These are phyloP conservation scores for Priceomyces carsonii DNA, from an alignment of 805 yeast genomes.

Conservation along the genomic window DNA sequence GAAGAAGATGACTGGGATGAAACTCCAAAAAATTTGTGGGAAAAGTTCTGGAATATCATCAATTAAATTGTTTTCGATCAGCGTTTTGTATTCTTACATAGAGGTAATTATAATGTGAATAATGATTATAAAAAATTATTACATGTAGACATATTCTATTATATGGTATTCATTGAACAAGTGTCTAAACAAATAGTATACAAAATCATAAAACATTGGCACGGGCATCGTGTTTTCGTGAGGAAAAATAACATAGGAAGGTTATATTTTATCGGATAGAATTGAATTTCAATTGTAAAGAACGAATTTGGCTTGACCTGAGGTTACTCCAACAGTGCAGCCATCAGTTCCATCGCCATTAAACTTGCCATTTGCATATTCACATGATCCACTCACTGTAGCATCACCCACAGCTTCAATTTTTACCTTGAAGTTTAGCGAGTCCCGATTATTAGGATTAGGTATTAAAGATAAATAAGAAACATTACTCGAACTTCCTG, in stretches of 20 bases:
- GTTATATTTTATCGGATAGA: not conserved
- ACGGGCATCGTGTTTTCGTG: not conserved
- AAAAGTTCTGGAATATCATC: constrained; percentile 48
- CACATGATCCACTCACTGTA: constrained; percentile 64
- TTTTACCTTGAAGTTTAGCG: constrained; percentile 58
- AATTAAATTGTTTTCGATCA: constrained; percentile 1
- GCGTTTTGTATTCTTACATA: not conserved
- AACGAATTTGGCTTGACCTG: constrained; percentile 63
- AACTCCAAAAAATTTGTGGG: constrained; percentile 54
- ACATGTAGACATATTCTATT: not conserved
- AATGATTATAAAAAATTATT: not conserved
- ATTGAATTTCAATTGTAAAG: constrained; percentile 31
- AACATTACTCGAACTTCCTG: constrained; percentile 70
- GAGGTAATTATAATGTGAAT: not conserved
- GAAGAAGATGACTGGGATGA: constrained; percentile 62
- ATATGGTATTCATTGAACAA: not conserved
- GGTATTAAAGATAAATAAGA: constrained; percentile 90
- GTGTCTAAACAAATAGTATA: not conserved
- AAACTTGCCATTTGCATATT: constrained; percentile 76
- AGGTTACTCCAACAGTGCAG: constrained; percentile 70
- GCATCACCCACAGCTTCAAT: constrained; percentile 69
- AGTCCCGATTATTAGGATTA: constrained; percentile 80
- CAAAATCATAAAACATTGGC: not conserved
- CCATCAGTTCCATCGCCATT: constrained; percentile 69
- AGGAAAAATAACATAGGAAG: not conserved